Conservation (phyloP, 1,284 basidiomycete species). For the Phylloboletellus chloephorus region DNA sequence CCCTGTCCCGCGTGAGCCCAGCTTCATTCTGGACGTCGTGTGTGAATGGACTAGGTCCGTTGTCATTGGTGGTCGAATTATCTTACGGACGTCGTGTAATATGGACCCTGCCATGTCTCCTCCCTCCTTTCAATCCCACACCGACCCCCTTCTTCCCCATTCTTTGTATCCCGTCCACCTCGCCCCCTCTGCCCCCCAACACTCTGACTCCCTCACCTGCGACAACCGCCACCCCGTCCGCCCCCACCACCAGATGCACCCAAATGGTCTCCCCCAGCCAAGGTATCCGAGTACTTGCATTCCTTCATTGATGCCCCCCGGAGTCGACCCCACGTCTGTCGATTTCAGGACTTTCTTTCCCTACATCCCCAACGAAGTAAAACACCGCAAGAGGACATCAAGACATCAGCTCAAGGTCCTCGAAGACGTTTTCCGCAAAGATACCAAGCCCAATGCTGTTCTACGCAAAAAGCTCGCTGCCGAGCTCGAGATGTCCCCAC, state of each 20-base stretch:
- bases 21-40: slow-evolving; percentile 20
- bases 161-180: slow-evolving; percentile 19
- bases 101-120: slow-evolving; percentile 25
- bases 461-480: slow-evolving; percentile 74
- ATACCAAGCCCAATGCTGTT: slow-evolving; percentile 85
- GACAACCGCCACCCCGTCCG: slow-evolving; percentile 9
- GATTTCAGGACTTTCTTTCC: slow-evolving; percentile 58
- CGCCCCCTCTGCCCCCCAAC: slow-evolving; percentile 15
- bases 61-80: slow-evolving; percentile 6
- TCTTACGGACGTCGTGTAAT: slow-evolving; percentile 11
- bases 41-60: slow-evolving; percentile 19
- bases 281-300: slow-evolving; percentile 39
- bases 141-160: slow-evolving; percentile 11
- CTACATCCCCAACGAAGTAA: slow-evolving; percentile 86
- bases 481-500: slow-evolving; percentile 84
- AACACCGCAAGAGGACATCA: slow-evolving; percentile 83
- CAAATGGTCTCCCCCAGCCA: slow-evolving; percentile 15
- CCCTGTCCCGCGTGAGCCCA: slow-evolving; percentile 9
- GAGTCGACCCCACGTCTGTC: slow-evolving; percentile 54
- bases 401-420: slow-evolving; percentile 80
- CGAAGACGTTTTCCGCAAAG: slow-evolving; percentile 77
- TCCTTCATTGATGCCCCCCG: slow-evolving; percentile 42
- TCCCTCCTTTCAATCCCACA: slow-evolving; percentile 28
- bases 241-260: slow-evolving; percentile 21
- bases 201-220: neutral